Percentiles rank a stretch among this genome's conserved stretches.
Conservation (phyloP, 768 basidiomycete genomes). For the Russula vinacea region DNA sequence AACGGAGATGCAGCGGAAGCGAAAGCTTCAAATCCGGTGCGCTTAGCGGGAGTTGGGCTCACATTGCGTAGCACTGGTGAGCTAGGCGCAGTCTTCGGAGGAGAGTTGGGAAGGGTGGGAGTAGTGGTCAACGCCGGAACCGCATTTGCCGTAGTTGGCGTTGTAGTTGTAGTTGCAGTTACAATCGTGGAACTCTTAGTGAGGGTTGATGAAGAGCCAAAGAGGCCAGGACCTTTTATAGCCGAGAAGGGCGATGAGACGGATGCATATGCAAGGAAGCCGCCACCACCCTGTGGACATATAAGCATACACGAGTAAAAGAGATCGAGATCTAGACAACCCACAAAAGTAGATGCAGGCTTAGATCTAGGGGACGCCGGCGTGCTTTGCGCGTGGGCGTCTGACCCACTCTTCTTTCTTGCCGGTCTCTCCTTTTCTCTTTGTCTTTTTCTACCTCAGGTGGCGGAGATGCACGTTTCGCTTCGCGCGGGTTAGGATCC, state of each 20-base stretch:
- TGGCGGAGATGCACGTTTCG: slow-evolving; percentile 59
- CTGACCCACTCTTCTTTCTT: slow-evolving; percentile 26
- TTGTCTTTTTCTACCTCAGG: slow-evolving; percentile 37
- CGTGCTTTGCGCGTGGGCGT: slow-evolving; percentile 8
- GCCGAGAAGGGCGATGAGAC: slow-evolving; percentile 68
- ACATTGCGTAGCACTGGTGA: slow-evolving; percentile 27
- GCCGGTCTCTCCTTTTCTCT: slow-evolving; percentile 17
- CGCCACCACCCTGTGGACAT: slow-evolving; percentile 37
- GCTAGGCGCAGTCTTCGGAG: slow-evolving; percentile 21
- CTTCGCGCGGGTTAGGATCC: slow-evolving; percentile 39
- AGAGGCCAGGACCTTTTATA: slow-evolving; percentile 64
- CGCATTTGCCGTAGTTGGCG: slow-evolving; percentile 9
- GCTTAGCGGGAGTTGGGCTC: slow-evolving; percentile 43
- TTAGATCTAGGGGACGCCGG: slow-evolving; percentile 20
- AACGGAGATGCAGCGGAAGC: slow-evolving; percentile 51
- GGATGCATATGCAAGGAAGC: slow-evolving; percentile 80
- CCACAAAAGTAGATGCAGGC: slow-evolving; percentile 26
- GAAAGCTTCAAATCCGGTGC: slow-evolving; percentile 58
- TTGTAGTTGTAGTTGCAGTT: slow-evolving; percentile 31
- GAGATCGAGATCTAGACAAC: neutral
- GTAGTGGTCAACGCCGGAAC: slow-evolving; percentile 11
- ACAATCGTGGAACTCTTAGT: slow-evolving; percentile 34
- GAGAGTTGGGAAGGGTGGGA: slow-evolving; percentile 20
- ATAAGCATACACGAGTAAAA: slow-evolving; percentile 15
- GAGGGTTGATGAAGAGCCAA: slow-evolving; percentile 38